Evolutionary conservation across 495 filamentous ascomycete genomes (phyloP), one percentile per base, ranked within the genome.

Genomic region (Pseudevernia furfuracea): DNA sequence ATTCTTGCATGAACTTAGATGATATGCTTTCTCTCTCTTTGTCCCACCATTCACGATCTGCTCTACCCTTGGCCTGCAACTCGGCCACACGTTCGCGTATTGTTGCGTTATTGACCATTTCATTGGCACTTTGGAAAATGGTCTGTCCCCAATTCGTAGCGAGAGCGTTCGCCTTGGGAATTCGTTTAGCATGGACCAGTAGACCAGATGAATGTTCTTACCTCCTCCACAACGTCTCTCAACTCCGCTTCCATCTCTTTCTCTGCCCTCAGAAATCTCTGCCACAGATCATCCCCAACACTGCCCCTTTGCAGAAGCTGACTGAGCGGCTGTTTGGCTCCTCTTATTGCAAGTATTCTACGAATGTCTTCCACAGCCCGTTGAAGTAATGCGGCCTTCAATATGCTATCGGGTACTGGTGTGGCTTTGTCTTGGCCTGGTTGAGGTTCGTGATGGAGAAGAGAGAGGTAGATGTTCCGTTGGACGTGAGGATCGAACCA

Each of bases 161-260:
- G 65, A 96, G 88, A 30, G 88, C 92, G 71, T 97, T 98, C 60
- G 94, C 94, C 90, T 89, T 44, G 21, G 36, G 36, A 15, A 6
- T 28, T 36, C 9, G 30, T 38, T 53, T 64, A 38, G 25, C 67
- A 60, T 67, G 30, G 34, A 60, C 62, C 1, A 43, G 41, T 4
- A 30, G 28, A 32, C 23, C 15, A 19, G 12, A 25, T 19, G 53
- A 17, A 1, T 7, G 7, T n/a, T 67, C 77, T 61, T 74, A 95
- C 91, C 88, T 98, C 94, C 69, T 86, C 82, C 41, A 97, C 91
- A 49, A 97, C 92, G 78, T 98, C 94, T 66, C 88, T 81, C 41
- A 98, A 79, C 76, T 98, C 94, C 65, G 92, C 93, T 76, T 98
- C 92, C 79, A 96, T 95, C 79, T 97, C 94, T 80, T 93, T 93